Base-by-base conservation (phyloP, 805 yeast genomes). In the Ascoidea rubescens region DNA sequence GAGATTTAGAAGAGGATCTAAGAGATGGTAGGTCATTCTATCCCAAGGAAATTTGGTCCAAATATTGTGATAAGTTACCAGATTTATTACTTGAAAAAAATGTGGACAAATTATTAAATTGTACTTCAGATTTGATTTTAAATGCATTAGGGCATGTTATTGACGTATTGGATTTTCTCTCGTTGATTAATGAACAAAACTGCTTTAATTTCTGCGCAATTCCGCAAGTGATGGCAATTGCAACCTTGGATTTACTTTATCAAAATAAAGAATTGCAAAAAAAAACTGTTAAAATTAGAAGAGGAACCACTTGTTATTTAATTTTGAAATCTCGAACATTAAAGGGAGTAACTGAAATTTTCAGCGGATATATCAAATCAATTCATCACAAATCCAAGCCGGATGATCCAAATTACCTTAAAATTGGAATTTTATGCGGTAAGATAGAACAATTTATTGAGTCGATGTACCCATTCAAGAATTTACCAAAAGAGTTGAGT, bases 151-250 rank as follows among this genome's bases (percentile, higher is more conserved):
- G 70, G 32, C 97, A 91, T 62, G 89, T 79, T 45, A 77, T 77
- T 51, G 93, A 87, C 61, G 84, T 81, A 33, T 73, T 93, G 59
- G 75, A 76, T 50, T 93, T 86, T 65, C 73, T 93, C 53, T 77
- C 91, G 16, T 72, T 81, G 55, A 77, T 93, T 50, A 76, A 77
- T 54, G 99, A 93, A 64, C 86, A 84, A 55, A 79, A 96, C 1
- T 70, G 83, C 50, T 93, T 88, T 72, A 84, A 82, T 60, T 93
- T 93, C 72, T 90, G 97, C 71, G 87, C 97, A 8, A 93, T 93
- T 63, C 99, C 99, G 17, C 99, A 93, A 70, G 97, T 91, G 17
- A 93, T 93, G 99, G 96, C 98, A 44, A 85, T 93, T 65, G 97
- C 99, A 14, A 88, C 98, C 1, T 74, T 93, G 59, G 88, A 91